A percentile compares a stretch with the other conserved stretches of the same genome.
Evolutionary conservation across 2,329 filamentous ascomycete species (phyloP).

Genomic region (Aspergillus piperis): DNA sequence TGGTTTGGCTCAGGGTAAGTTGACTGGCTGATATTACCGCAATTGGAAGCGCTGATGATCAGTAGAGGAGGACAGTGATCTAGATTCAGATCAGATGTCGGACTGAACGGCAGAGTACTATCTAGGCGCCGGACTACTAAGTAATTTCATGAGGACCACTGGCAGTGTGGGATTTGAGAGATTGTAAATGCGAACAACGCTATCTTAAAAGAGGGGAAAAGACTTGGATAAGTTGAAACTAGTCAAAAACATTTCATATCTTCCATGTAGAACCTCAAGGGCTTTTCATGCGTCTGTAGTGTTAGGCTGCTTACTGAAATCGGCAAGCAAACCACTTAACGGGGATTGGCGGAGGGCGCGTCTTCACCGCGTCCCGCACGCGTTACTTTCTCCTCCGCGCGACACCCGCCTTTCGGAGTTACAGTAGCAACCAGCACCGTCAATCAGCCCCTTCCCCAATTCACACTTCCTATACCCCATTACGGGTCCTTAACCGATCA

Average conservation of each 20-base stretch:
- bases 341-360: conserved; percentile 25
- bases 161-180: not conserved
- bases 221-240: not conserved
- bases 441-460: conserved; percentile 16
- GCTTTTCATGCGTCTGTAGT: not conserved
- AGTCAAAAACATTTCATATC: no score
- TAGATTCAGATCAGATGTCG: conserved; percentile 18
- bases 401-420: conserved; percentile 7
- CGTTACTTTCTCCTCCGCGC: conserved; percentile 23
- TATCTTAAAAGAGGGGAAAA: no score
- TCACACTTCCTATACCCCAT: conserved; percentile 5
- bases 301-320: not conserved
- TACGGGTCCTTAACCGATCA: conserved; percentile 2
- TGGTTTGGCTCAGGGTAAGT: conserved; percentile 22
- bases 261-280: not conserved
- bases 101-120: not conserved
- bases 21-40: not conserved
- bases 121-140: no score
- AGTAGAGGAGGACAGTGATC: conserved; percentile 27
- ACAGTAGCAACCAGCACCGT: conserved; percentile 3
- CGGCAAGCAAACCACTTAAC: conserved; percentile 24
- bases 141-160: no score
- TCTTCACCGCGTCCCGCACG: conserved; percentile 26
- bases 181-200: not conserved
- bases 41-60: not conserved